Conservation (phyloP, 306 rosid species). For the Prunus campanulata region DNA sequence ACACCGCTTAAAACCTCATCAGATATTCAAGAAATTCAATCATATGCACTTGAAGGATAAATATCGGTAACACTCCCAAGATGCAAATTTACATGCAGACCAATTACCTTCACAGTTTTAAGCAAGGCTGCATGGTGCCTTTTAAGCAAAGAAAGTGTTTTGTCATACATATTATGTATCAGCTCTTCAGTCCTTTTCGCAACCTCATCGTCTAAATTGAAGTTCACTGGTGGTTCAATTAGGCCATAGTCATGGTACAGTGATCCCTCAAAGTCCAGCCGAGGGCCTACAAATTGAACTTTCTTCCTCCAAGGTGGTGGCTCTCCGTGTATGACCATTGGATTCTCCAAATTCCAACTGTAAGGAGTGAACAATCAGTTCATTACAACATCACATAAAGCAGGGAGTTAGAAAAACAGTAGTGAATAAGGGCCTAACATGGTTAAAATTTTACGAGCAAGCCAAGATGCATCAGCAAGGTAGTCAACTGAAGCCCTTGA, state of each 20-base stretch:
- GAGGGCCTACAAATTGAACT: conserved; percentile 77
- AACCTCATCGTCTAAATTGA: conserved; percentile 78
- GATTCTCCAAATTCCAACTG: conserved; percentile 98
- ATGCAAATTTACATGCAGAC: neutral
- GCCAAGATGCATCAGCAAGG: conserved; percentile 98
- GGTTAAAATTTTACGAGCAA: conserved; percentile 95
- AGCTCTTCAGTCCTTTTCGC: conserved; percentile 76
- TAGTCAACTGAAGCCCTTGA: conserved; percentile 84
- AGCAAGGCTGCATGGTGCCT: conserved; percentile 86
- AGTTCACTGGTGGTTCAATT: conserved; percentile 75
- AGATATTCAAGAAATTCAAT: neutral
- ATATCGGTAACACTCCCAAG: neutral
- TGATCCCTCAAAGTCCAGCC: conserved; percentile 93
- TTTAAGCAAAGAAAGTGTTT: conserved; percentile 67
- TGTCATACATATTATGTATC: conserved; percentile 55
- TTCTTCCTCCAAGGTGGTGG: conserved; percentile 90
- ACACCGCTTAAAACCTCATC: neutral
- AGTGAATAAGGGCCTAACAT: conserved; percentile 48
- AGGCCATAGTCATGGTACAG: conserved; percentile 73
- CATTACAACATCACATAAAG: conserved; percentile 14
- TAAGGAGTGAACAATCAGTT: conserved; percentile 14
- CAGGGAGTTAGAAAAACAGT: conserved; percentile 1
- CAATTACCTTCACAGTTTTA: conserved; percentile 73
- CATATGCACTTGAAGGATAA: neutral
- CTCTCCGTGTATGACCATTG: conserved; percentile 92